phyloP scores from a whole-genome alignment of 176 grass and related monocot species.

The Poa annua region DNA sequence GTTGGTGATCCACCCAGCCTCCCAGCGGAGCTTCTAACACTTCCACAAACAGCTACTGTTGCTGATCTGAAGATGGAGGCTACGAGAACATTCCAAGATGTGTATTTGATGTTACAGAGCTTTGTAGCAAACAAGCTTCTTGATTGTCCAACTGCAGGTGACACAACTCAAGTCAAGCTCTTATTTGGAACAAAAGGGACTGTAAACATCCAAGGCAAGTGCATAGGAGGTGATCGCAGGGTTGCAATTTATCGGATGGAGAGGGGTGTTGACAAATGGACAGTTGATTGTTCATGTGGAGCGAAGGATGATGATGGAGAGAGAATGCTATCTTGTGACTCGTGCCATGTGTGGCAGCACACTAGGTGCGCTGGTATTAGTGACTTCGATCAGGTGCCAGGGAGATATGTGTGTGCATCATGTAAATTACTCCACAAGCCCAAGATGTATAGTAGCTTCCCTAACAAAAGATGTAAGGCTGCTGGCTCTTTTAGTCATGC shows the following conservation, averaged over 20 bases:
- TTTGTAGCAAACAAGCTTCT: slow-evolving; percentile 62
- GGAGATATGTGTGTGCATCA: slow-evolving; percentile 58
- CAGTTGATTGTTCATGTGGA: slow-evolving; percentile 71
- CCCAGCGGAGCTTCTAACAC: slow-evolving; percentile 55
- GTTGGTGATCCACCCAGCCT: slow-evolving; percentile 45
- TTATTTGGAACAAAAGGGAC: slow-evolving; percentile 48
- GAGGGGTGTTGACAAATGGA: slow-evolving; percentile 71
- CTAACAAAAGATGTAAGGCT: slow-evolving; percentile 50
- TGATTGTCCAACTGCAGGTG: slow-evolving; percentile 49
- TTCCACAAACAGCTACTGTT: slow-evolving; percentile 58
- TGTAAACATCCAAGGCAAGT: slow-evolving; percentile 52
- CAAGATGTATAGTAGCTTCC: slow-evolving; percentile 39
- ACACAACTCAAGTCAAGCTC: slow-evolving; percentile 58
- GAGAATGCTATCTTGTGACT: slow-evolving; percentile 84
- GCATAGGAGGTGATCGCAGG: slow-evolving; percentile 28
- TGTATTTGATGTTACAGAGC: slow-evolving; percentile 59
- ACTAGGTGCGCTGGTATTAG: slow-evolving; percentile 74
- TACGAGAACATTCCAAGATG: slow-evolving; percentile 51
- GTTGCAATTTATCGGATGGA: slow-evolving; percentile 67
- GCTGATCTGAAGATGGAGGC: slow-evolving; percentile 67
- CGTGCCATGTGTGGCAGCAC: slow-evolving; percentile 77
- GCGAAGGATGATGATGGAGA: slow-evolving; percentile 78
- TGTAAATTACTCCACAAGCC: slow-evolving; percentile 51
- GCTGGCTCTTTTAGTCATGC: slow-evolving; percentile 37
- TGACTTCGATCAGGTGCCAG: slow-evolving; percentile 70